These are phyloP conservation scores for Rhazya stricta DNA, from an alignment of 257 asterid genomes.

Conservation along the genomic window DNA sequence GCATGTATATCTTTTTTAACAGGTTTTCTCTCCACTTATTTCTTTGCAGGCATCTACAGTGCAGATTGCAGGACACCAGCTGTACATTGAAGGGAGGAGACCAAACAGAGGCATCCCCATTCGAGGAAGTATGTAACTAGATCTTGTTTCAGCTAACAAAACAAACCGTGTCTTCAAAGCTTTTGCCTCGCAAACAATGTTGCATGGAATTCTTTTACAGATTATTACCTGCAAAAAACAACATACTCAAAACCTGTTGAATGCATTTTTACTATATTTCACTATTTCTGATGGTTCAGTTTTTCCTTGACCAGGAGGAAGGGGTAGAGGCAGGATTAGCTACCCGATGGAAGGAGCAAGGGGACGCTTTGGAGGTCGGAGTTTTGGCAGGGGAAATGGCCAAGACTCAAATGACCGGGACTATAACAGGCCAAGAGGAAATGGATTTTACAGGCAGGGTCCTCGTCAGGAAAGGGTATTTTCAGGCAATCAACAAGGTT, in stretches of 20 bases:
- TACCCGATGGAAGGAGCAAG: slow-evolving; percentile 59
- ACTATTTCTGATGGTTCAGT: background rate
- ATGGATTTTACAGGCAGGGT: slow-evolving; percentile 63
- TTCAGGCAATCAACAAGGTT: slow-evolving; percentile 45
- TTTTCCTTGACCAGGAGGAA: slow-evolving; percentile 58
- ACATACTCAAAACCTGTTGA: background rate
- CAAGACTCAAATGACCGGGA: slow-evolving; percentile 55
- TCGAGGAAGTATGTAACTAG: slow-evolving; percentile 70
- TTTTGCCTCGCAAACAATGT: background rate
- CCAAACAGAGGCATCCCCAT: slow-evolving; percentile 61
- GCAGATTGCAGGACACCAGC: slow-evolving; percentile 67
- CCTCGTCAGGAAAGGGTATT: slow-evolving; percentile 52
- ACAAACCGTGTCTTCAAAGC: background rate
- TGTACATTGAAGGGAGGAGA: slow-evolving; percentile 91
- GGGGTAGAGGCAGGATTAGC: slow-evolving; percentile 79
- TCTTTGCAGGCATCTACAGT: slow-evolving; percentile 70
- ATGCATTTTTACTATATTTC: background rate
- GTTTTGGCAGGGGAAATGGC: slow-evolving; percentile 40
- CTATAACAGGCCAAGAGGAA: slow-evolving; percentile 61
- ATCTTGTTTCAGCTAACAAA: slow-evolving; percentile 1
- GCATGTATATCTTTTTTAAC: background rate
- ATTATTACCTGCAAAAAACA: background rate
- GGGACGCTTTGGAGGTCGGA: slow-evolving; percentile 73
- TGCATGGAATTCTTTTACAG: background rate
- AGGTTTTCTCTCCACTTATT: background rate